Conservation (phyloP, 2,329 filamentous ascomycete species). For the Biscogniauxia marginata region DNA sequence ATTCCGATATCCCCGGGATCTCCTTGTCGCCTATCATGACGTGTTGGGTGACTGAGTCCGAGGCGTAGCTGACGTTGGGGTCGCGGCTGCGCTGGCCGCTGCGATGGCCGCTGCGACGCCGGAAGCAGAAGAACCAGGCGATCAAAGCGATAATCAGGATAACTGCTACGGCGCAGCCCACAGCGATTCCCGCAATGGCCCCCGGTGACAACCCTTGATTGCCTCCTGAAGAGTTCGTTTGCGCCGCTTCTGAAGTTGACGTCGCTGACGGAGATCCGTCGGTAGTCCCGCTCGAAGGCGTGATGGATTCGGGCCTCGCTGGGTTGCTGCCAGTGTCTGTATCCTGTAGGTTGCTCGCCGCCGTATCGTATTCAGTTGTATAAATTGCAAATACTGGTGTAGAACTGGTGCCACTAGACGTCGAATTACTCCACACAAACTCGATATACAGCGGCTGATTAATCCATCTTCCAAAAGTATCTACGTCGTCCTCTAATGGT, state of each 20-base stretch:
- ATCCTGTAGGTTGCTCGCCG: neutral
- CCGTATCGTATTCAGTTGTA: neutral
- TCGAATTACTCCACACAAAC: slow-evolving; percentile 20
- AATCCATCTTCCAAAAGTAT: neutral
- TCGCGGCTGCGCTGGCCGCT: slow-evolving; percentile 22
- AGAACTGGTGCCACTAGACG: slow-evolving; percentile 16
- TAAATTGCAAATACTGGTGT: slow-evolving; percentile 18
- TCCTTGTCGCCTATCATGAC: slow-evolving; percentile 43
- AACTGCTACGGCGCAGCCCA: slow-evolving; percentile 26
- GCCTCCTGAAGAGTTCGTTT: neutral
- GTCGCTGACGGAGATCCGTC: neutral
- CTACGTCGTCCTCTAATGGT: neutral
- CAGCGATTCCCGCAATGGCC: slow-evolving; percentile 28
- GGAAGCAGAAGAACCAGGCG: slow-evolving; percentile 42
- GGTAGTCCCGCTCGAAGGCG: slow-evolving; percentile 3
- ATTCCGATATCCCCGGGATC: slow-evolving; percentile 13
- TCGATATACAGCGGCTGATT: slow-evolving; percentile 21
- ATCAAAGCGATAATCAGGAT: slow-evolving; percentile 40
- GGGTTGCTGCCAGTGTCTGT: neutral
- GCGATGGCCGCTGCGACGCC: slow-evolving; percentile 39
- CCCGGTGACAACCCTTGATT: slow-evolving; percentile 20
- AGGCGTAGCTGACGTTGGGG: slow-evolving; percentile 26
- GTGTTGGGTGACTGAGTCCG: slow-evolving; percentile 26
- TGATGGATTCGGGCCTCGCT: neutral
- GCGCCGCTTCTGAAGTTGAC: neutral